Percentiles rank a stretch among this genome's conserved stretches.
Evolutionary conservation across 2,329 filamentous ascomycete genomes (phyloP).

Genomic region (Fusarium chuoi): DNA sequence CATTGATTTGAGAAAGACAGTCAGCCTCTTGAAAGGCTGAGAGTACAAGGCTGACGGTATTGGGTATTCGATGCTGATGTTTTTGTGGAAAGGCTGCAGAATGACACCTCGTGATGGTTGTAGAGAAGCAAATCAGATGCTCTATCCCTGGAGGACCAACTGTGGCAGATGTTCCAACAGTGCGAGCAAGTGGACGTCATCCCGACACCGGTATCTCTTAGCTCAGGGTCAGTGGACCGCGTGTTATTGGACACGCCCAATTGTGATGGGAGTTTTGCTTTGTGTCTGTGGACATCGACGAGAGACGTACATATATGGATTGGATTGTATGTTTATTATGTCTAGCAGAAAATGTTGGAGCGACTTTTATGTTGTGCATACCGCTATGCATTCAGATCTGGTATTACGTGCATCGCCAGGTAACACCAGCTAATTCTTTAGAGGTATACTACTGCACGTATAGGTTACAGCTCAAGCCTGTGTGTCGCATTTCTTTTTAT

Average conservation of each 20-base stretch:
- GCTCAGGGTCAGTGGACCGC: constrained; percentile 19
- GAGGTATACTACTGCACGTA: background rate
- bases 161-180: constrained; percentile 35
- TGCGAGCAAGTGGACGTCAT: constrained; percentile 28
- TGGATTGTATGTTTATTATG: constrained; percentile 4
- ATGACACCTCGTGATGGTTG: constrained; percentile 12
- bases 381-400: constrained; percentile 38
- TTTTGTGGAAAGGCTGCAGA: constrained; percentile 9
- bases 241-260: constrained; percentile 15
- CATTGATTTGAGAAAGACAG: background rate
- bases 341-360: constrained; percentile 17
- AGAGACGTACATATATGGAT: background rate
- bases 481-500: background rate
- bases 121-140: constrained; percentile 11
- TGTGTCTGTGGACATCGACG: constrained; percentile 6
- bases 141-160: background rate
- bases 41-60: constrained; percentile 4
- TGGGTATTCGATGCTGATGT: background rate
- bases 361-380: constrained; percentile 42
- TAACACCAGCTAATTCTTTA: constrained; percentile 2
- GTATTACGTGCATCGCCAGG: constrained; percentile 29
- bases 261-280: constrained; percentile 4
- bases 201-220: constrained; percentile 2
- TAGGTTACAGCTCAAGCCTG: constrained; percentile 4
- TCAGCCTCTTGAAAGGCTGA: constrained; percentile 13